These are phyloP conservation scores for Colletotrichum sublineola DNA, from an alignment of 2,329 filamentous ascomycete genomes.

Conservation along the genomic window DNA sequence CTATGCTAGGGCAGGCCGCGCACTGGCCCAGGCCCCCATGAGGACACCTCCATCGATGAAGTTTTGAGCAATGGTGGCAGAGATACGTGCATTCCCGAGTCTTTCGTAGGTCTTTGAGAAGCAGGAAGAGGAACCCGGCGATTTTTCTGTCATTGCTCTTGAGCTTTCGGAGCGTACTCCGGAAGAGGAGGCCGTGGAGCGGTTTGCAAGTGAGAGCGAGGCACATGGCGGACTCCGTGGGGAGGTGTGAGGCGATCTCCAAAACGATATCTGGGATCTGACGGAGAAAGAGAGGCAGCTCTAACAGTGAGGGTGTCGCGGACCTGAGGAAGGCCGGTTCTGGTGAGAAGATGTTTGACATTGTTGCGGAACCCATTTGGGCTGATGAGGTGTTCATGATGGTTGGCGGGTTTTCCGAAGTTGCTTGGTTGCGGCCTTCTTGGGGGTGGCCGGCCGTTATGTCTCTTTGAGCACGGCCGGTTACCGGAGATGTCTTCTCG, in stretches of 20 bases:
- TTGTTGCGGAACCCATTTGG: not conserved
- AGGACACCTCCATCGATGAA: slow-evolving; percentile 16
- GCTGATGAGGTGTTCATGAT: not conserved
- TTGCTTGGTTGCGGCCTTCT: not conserved
- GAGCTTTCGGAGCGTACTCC: slow-evolving; percentile 1
- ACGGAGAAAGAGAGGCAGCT: slow-evolving; percentile 17
- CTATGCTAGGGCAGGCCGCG: not conserved
- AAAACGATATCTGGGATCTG: slow-evolving; percentile 33
- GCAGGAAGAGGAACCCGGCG: slow-evolving; percentile 24
- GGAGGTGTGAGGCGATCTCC: slow-evolving; percentile 37
- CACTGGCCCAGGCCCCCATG: not conserved
- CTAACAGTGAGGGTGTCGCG: not conserved
- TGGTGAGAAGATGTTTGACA: not conserved
- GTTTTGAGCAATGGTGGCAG: slow-evolving; percentile 26
- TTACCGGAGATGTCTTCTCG: not conserved
- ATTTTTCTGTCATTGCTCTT: not conserved
- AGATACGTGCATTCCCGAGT: slow-evolving; percentile 2
- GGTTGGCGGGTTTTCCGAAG: not conserved
- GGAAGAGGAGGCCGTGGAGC: slow-evolving; percentile 32
- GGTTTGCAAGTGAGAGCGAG: slow-evolving; percentile 32
- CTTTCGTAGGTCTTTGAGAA: slow-evolving; percentile 16
- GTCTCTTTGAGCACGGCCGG: not conserved
- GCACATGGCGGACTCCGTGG: slow-evolving; percentile 28
- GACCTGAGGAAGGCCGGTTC: not conserved
- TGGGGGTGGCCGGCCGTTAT: not conserved